Percentiles rank a stretch among this genome's conserved stretches.
phyloP scores from a whole-genome alignment of 345 rosid genomes.

The Lenwebbia sp. region DNA sequence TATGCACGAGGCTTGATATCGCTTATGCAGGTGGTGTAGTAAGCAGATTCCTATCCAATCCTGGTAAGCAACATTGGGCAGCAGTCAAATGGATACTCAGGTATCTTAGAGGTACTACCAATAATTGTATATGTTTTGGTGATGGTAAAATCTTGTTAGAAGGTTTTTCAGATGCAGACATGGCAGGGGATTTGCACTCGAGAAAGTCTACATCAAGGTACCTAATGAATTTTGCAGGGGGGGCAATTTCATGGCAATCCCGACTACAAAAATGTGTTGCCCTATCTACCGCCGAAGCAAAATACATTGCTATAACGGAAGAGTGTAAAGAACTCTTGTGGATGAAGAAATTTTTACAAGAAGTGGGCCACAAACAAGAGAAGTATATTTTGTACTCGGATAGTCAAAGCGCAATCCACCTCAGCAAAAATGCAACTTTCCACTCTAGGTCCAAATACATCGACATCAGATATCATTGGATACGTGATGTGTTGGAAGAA shows the following conservation, averaged over 20 bases:
- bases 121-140: background rate
- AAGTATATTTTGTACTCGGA: background rate
- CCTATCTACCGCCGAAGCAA: too few species aligned
- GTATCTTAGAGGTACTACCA: too few species aligned
- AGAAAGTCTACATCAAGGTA: background rate
- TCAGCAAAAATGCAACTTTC: background rate
- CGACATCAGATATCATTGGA: background rate
- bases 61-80: background rate
- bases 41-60: background rate
- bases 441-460: background rate
- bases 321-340: background rate
- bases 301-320: background rate
- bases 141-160: background rate
- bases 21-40: background rate
- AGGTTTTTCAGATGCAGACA: background rate
- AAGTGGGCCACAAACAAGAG: background rate
- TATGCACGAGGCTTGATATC: background rate
- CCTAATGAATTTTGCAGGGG: background rate
- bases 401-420: background rate
- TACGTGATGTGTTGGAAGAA: background rate
- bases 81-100: background rate
- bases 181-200: background rate
- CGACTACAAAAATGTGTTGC: too few species aligned
- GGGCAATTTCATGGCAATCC: too few species aligned
- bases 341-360: constrained; percentile 1